phyloP scores from a whole-genome alignment of 2,329 filamentous ascomycete species.

The Colletotrichum lupini region DNA sequence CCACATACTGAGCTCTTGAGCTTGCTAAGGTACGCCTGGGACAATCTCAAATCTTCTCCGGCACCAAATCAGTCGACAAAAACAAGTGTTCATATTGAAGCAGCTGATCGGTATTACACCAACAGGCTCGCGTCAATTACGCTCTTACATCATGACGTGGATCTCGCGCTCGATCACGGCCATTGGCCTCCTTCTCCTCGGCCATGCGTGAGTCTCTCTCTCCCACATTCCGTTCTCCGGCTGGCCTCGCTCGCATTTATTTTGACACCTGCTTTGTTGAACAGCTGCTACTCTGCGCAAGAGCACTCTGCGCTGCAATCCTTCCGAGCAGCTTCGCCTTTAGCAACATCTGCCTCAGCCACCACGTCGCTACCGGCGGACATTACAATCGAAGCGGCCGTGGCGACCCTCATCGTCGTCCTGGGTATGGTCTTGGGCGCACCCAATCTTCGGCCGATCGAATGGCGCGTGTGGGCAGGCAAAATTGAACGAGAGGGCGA shows the following conservation, averaged over 20 bases:
- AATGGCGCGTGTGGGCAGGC: constrained; percentile 84
- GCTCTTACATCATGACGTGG: constrained; percentile 69
- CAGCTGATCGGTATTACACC: neutral
- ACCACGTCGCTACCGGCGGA: constrained; percentile 78
- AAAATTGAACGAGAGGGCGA: constrained; percentile 83
- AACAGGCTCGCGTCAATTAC: neutral
- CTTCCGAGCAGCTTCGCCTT: constrained; percentile 52
- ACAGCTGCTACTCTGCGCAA: constrained; percentile 94
- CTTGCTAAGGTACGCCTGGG: neutral
- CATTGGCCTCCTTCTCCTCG: constrained; percentile 81
- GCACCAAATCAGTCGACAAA: neutral
- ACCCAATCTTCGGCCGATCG: constrained; percentile 84
- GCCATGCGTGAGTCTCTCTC: constrained; percentile 79
- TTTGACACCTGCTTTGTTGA: neutral
- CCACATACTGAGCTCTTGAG: neutral
- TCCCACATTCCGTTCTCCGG: neutral
- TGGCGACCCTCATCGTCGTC: constrained; percentile 83
- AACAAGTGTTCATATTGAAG: neutral
- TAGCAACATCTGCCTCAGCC: constrained; percentile 54
- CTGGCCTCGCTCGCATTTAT: neutral
- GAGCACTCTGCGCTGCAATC: constrained; percentile 85
- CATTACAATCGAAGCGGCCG: constrained; percentile 86
- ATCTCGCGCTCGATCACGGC: constrained; percentile 77
- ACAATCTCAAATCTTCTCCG: neutral
- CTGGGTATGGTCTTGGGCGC: constrained; percentile 84